Evolutionary conservation across 768 basidiomycete genomes (phyloP).

Genomic region (Pisolithus albus): DNA sequence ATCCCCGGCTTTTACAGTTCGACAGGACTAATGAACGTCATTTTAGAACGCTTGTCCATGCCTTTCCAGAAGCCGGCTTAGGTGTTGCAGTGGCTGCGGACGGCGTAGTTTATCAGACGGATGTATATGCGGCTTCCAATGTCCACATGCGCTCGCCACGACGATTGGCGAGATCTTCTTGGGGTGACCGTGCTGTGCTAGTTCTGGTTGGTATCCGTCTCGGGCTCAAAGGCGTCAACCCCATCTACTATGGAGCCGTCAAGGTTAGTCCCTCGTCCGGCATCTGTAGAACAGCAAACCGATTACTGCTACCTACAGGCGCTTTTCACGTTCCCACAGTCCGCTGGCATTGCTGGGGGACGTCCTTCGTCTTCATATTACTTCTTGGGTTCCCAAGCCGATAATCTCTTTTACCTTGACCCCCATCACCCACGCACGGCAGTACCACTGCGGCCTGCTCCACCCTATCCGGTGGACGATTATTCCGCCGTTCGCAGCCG

Average conservation of each 20-base stretch:
- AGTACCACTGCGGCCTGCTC: conserved; percentile 57
- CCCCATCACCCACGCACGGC: conserved; percentile 75
- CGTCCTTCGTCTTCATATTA: conserved; percentile 97
- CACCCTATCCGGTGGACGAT: conserved; percentile 21
- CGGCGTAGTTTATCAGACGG: conserved; percentile 73
- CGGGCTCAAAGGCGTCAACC: conserved; percentile 91
- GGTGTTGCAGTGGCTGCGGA: conserved; percentile 82
- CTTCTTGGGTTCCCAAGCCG: conserved; percentile 89
- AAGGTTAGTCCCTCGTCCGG: conserved; percentile 40
- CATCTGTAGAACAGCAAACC: background rate
- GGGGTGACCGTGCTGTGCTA: conserved; percentile 83
- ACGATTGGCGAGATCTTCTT: conserved; percentile 33
- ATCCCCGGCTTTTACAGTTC: background rate
- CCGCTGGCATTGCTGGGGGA: conserved; percentile 94
- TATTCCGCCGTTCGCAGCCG: conserved; percentile 18
- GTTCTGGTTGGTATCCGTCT: conserved; percentile 81
- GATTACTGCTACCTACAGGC: conserved; percentile 37
- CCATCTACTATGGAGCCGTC: conserved; percentile 84
- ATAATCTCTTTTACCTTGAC: conserved; percentile 79
- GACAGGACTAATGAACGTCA: conserved; percentile 2
- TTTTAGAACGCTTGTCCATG: conserved; percentile 63
- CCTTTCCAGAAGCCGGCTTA: conserved; percentile 74
- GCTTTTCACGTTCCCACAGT: conserved; percentile 90
- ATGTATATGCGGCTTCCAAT: conserved; percentile 76
- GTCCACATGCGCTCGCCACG: conserved; percentile 23